These are phyloP conservation scores for Metschnikowia drakensbergensis DNA, from an alignment of 805 yeast species.

Conservation along the genomic window DNA sequence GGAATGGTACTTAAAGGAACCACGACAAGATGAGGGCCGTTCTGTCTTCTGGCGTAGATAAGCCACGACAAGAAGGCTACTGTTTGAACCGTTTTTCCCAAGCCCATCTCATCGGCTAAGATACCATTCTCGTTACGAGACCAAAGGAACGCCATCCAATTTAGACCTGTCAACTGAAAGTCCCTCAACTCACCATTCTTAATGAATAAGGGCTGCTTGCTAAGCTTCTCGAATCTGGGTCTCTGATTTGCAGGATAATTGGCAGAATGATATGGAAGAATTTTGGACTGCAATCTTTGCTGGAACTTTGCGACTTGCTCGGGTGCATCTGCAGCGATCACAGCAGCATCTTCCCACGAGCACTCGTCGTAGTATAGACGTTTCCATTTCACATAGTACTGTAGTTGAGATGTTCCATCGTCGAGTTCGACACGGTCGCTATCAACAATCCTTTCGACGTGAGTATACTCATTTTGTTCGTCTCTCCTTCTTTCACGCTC, in stretches of 20 bases:
- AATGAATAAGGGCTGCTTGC: slow-evolving; percentile 81
- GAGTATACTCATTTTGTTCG: slow-evolving; percentile 75
- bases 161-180: slow-evolving; percentile 95
- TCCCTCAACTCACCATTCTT: slow-evolving; percentile 91
- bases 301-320: slow-evolving; percentile 80
- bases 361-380: slow-evolving; percentile 91
- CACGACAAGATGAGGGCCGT: slow-evolving; percentile 95
- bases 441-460: slow-evolving; percentile 86
- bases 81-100: slow-evolving; percentile 97
- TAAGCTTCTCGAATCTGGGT: slow-evolving; percentile 85
- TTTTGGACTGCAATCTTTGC: slow-evolving; percentile 74
- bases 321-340: slow-evolving; percentile 81
- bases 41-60: slow-evolving; percentile 89
- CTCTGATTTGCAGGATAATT: slow-evolving; percentile 65
- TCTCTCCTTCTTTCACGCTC: slow-evolving; percentile 84
- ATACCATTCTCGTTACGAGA: slow-evolving; percentile 96
- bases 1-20: slow-evolving; percentile 96
- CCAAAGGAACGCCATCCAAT: slow-evolving; percentile 99
- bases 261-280: slow-evolving; percentile 77
- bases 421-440: slow-evolving; percentile 69
- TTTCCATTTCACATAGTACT: slow-evolving; percentile 90
- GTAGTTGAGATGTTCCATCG: slow-evolving; percentile 62
- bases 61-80: slow-evolving; percentile 94
- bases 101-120: slow-evolving; percentile 97
- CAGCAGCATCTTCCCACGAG: slow-evolving; percentile 93